phyloP scores from a whole-genome alignment of 2,329 filamentous ascomycete species.

The Aureobasidium sp. region DNA sequence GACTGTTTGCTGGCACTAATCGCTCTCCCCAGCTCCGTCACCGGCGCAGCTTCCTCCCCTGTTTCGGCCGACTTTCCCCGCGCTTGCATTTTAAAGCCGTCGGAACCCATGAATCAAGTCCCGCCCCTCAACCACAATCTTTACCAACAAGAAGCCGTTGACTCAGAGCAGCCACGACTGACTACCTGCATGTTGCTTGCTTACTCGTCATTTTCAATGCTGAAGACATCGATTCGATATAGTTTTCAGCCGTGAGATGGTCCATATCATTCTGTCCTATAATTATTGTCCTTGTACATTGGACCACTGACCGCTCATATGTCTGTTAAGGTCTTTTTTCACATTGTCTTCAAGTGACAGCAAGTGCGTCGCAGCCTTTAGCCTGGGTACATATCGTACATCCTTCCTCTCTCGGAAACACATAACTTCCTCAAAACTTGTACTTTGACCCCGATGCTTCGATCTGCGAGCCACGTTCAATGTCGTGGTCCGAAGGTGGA shows the following conservation, averaged over 20 bases:
- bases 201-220: not conserved
- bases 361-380: not conserved
- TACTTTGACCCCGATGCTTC: conserved; percentile 7
- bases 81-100: not conserved
- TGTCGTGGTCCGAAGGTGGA: conserved; percentile 1
- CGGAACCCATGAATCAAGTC: not conserved
- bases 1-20: conserved; percentile 10
- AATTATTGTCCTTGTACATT: conserved; percentile 1
- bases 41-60: not conserved
- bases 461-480: conserved; percentile 1
- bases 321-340: not conserved
- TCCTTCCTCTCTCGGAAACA: not conserved
- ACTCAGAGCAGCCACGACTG: not conserved
- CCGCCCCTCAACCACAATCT: not conserved
- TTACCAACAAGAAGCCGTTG: not conserved
- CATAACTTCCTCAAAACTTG: not conserved
- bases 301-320: not conserved
- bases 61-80: conserved; percentile 1
- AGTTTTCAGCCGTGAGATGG: too few species aligned
- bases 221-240: not conserved
- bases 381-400: not conserved
- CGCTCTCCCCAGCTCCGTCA: not conserved
- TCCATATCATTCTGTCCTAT: not conserved
- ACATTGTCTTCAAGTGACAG: not conserved
- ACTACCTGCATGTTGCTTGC: not conserved